Evolutionary conservation across 345 rosid species (phyloP).

Genomic region (Heritiera fomes): DNA sequence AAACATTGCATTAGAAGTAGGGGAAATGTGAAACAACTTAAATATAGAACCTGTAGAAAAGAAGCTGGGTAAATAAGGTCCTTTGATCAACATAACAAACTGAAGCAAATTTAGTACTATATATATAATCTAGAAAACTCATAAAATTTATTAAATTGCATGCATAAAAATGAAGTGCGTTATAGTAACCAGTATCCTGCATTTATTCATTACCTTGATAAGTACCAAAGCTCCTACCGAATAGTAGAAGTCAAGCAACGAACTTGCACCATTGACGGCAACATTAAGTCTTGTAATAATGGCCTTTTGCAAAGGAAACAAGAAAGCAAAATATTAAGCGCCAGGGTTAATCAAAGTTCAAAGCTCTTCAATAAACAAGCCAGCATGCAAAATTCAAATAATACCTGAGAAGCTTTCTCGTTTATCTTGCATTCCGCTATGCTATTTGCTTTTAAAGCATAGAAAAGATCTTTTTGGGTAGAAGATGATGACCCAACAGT

Average conservation of each 20-base stretch:
- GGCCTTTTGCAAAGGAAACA: slow-evolving; percentile 47
- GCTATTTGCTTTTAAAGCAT: slow-evolving; percentile 69
- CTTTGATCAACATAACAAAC: not conserved
- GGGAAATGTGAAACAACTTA: slow-evolving; percentile 7
- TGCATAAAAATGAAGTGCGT: not conserved
- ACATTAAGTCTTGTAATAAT: slow-evolving; percentile 63
- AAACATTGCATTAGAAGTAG: slow-evolving; percentile 13
- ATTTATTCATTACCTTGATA: slow-evolving; percentile 62
- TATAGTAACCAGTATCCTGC: not conserved
- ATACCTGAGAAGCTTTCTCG: slow-evolving; percentile 59
- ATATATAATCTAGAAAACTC: not conserved
- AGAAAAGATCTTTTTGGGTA: slow-evolving; percentile 57
- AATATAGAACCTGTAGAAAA: slow-evolving; percentile 11
- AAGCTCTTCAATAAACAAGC: not conserved
- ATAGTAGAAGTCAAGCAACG: slow-evolving; percentile 73
- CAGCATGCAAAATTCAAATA: no score
- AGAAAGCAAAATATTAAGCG: slow-evolving; percentile 12
- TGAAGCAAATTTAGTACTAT: no score
- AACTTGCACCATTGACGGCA: slow-evolving; percentile 57
- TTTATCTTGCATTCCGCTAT: slow-evolving; percentile 55
- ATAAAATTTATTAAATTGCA: not conserved
- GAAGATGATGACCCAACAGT: slow-evolving; percentile 61
- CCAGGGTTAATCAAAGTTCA: not conserved
- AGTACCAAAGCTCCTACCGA: slow-evolving; percentile 68
- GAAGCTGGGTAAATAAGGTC: slow-evolving; percentile 5